Conservation (phyloP, 768 basidiomycete genomes). For the Austroboletus eburneus region DNA sequence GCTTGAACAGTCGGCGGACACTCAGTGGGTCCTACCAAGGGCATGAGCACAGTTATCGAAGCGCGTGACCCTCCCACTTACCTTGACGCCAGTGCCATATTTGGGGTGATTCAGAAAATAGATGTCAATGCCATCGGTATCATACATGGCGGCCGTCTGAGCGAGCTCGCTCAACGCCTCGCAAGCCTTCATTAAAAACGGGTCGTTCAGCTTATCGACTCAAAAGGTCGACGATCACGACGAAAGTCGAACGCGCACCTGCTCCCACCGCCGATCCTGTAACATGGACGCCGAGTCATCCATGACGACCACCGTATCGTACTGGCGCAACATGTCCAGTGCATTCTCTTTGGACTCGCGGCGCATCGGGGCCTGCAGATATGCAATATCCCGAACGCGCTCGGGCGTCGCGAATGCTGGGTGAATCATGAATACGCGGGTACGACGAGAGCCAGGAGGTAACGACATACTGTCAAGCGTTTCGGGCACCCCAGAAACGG, state of each 20-base stretch:
- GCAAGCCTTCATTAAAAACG: too few species aligned
- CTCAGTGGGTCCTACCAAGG: conserved; percentile 31
- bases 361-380: conserved; percentile 25
- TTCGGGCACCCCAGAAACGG: conserved; percentile 5
- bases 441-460: conserved; percentile 14
- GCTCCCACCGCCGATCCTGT: conserved; percentile 41
- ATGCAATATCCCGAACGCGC: conserved; percentile 18
- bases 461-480: conserved; percentile 16
- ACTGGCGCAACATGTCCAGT: conserved; percentile 37
- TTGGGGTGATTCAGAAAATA: conserved; percentile 49
- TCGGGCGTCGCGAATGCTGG: conserved; percentile 14
- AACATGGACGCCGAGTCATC: conserved; percentile 62
- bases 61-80: conserved; percentile 6
- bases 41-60: background rate
- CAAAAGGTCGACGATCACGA: background rate
- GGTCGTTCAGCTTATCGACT: background rate
- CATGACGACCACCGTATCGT: conserved; percentile 55
- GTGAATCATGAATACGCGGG: too few species aligned
- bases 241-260: conserved; percentile 31
- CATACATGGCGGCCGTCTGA: conserved; percentile 45
- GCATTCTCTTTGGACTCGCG: conserved; percentile 27
- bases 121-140: conserved; percentile 57
- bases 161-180: conserved; percentile 41
- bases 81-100: conserved; percentile 38
- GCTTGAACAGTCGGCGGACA: conserved; percentile 41